Percentiles rank a stretch among this genome's conserved stretches.
Conservation (phyloP, 2,329 filamentous ascomycete species). For the Thelonectria olida region DNA sequence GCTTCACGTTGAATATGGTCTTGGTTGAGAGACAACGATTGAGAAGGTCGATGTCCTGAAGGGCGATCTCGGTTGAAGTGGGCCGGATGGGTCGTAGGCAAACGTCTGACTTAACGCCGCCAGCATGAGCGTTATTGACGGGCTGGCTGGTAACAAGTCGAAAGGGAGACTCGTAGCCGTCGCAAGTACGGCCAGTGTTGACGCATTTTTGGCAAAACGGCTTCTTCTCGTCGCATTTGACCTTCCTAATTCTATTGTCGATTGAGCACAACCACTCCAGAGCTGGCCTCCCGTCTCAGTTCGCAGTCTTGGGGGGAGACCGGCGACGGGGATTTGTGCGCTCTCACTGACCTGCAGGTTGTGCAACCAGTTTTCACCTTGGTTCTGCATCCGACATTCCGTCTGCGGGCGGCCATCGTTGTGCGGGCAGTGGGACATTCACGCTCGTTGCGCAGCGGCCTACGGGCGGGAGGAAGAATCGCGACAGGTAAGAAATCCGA, state of each 20-base stretch:
- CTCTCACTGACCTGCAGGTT: slow-evolving; percentile 56
- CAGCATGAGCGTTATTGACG: background rate
- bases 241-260: slow-evolving; percentile 44
- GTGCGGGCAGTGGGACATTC: background rate
- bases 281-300: background rate
- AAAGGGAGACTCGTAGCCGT: slow-evolving; percentile 54
- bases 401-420: slow-evolving; percentile 40
- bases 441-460: background rate
- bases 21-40: slow-evolving; percentile 53
- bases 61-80: slow-evolving; percentile 23
- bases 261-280: slow-evolving; percentile 24
- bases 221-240: slow-evolving; percentile 51
- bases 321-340: slow-evolving; percentile 19
- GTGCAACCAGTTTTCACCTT: slow-evolving; percentile 55
- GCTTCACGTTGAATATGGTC: slow-evolving; percentile 49
- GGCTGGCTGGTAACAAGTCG: slow-evolving; percentile 37
- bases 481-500: slow-evolving; percentile 13
- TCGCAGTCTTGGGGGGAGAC: slow-evolving; percentile 3
- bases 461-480: background rate
- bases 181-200: slow-evolving; percentile 52
- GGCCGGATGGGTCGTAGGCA: slow-evolving; percentile 30
- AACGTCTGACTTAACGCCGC: slow-evolving; percentile 23
- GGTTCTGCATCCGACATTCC: slow-evolving; percentile 30
- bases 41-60: slow-evolving; percentile 46
- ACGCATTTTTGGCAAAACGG: slow-evolving; percentile 48